These are phyloP conservation scores for Dovyalis caffra DNA, from an alignment of 345 rosid species.

Conservation along the genomic window DNA sequence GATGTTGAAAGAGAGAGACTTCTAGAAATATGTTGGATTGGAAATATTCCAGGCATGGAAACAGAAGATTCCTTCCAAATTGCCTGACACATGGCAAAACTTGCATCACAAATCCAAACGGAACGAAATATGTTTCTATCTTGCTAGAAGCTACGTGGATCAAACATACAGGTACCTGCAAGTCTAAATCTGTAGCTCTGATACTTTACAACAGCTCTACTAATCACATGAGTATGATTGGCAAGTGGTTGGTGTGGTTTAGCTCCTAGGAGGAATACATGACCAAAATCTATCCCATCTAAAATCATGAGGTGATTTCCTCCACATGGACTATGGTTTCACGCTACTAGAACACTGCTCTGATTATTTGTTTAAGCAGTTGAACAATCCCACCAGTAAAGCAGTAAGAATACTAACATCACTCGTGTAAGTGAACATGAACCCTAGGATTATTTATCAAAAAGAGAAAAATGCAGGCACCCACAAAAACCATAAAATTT, in stretches of 20 bases:
- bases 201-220: background rate
- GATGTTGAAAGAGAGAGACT: background rate
- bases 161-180: background rate
- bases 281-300: background rate
- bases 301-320: background rate
- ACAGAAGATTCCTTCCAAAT: background rate
- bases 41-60: background rate
- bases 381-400: no score
- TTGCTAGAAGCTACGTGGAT: background rate
- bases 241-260: background rate
- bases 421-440: background rate
- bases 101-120: conserved; percentile 10
- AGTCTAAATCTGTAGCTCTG: background rate
- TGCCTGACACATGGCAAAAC: conserved; percentile 7
- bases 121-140: background rate
- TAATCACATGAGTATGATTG: background rate
- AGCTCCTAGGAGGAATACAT: background rate
- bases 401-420: background rate
- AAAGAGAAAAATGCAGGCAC: background rate
- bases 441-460: background rate
- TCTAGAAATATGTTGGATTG: background rate
- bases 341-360: background rate
- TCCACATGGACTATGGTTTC: background rate
- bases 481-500: background rate
- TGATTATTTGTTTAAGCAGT: background rate